A percentile compares a stretch with the other conserved stretches of the same genome.
Evolutionary conservation across 1,284 basidiomycete genomes (phyloP).

Genomic region (Paramarasmius palmivorus): DNA sequence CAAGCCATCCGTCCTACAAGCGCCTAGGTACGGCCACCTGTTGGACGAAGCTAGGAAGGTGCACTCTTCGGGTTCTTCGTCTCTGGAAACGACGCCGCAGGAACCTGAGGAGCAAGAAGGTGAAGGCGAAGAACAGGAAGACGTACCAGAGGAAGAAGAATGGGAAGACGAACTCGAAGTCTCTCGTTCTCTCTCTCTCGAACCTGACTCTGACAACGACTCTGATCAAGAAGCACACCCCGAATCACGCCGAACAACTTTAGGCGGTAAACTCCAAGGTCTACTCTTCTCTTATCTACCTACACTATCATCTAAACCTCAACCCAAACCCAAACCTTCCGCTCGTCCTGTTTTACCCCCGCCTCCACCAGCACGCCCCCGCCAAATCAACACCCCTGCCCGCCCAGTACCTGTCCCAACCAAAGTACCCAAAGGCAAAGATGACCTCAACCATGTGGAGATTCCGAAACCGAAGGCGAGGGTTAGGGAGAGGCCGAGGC

Average conservation of each 20-base stretch:
- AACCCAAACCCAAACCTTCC: conserved; percentile 16
- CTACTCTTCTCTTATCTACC: conserved; percentile 66
- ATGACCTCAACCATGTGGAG: conserved; percentile 48
- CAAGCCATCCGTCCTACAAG: conserved; percentile 39
- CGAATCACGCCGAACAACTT: conserved; percentile 21
- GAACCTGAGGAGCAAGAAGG: conserved; percentile 1
- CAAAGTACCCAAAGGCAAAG: conserved; percentile 48
- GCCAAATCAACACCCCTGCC: conserved; percentile 60
- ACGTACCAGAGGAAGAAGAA: too few relatives aligned
- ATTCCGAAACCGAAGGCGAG: conserved; percentile 36
- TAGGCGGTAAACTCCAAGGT: conserved; percentile 46
- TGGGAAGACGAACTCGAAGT: conserved; percentile 7
- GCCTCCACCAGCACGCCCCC: conserved; percentile 49
- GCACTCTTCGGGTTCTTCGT: conserved; percentile 13
- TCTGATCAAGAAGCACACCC: background rate
- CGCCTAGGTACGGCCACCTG: conserved; percentile 58
- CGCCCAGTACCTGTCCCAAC: conserved; percentile 49
- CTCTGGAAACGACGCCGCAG: background rate
- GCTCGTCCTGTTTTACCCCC: conserved; percentile 44
- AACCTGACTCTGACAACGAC: background rate
- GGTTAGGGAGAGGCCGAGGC: conserved; percentile 40
- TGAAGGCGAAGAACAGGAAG: conserved; percentile 8
- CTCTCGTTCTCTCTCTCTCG: background rate
- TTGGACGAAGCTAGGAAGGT: conserved; percentile 50
- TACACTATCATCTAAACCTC: conserved; percentile 30